Evolutionary conservation across 805 yeast genomes (phyloP).

Genomic region (Lipomyces lipofer): DNA sequence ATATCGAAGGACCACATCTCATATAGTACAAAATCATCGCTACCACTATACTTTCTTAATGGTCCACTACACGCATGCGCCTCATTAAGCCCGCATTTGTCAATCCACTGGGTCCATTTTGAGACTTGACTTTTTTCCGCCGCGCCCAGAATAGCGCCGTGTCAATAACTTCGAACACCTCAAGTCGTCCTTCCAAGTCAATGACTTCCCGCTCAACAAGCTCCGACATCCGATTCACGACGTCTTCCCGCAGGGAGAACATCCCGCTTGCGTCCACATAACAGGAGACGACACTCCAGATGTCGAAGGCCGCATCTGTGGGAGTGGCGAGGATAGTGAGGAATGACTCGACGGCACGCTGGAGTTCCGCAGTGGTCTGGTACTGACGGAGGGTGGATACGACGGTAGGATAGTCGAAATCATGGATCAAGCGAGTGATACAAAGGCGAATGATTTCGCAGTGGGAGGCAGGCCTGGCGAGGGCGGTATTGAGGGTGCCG

Average conservation of each 20-base stretch:
- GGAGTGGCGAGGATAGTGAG: neutral
- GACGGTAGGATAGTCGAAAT: conserved; percentile 15
- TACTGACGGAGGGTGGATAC: conserved; percentile 3
- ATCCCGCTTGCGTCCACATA: conserved; percentile 24
- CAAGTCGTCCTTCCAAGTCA: conserved; percentile 20
- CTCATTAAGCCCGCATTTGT: no score
- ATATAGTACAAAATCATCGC: no score
- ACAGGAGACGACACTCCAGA: conserved; percentile 24
- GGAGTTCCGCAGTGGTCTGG: conserved; percentile 7
- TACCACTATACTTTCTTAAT: no score
- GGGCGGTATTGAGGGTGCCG: neutral
- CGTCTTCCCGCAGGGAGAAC: conserved; percentile 12
- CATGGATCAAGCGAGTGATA: conserved; percentile 8
- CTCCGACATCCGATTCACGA: conserved; percentile 5
- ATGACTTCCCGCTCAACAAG: conserved; percentile 12
- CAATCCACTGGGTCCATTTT: no score
- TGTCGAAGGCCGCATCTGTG: neutral
- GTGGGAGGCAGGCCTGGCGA: neutral
- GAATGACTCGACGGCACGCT: conserved; percentile 5
- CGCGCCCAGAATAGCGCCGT: conserved; percentile 11
- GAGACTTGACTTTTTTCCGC: neutral
- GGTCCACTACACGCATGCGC: no score
- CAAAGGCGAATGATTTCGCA: neutral
- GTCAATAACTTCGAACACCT: conserved; percentile 26
- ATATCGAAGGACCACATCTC: no score